These are phyloP conservation scores for Mycena olivaceomarginata DNA, from an alignment of 768 basidiomycete species.

Conservation along the genomic window DNA sequence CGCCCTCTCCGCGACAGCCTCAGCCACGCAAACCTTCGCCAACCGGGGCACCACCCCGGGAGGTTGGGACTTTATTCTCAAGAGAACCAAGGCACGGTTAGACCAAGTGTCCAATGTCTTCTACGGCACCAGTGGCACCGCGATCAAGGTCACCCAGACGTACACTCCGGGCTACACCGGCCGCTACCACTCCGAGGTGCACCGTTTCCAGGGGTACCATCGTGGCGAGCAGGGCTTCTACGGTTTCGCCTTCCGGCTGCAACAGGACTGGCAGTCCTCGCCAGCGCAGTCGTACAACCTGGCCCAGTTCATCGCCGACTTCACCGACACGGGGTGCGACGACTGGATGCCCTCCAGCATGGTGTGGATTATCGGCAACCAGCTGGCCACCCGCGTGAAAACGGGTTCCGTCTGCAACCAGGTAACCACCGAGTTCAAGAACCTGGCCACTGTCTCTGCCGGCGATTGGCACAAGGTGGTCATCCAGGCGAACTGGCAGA, in stretches of 20 bases:
- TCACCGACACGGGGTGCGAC: no score
- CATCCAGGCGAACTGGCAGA: no score
- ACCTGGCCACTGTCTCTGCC: no score
- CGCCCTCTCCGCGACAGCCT: no score
- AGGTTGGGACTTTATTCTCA: no score
- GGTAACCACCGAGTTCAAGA: background rate
- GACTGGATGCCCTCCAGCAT: no score
- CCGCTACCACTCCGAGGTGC: no score
- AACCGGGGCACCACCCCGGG: no score
- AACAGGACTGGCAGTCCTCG: background rate
- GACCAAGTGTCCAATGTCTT: background rate
- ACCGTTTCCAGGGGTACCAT: background rate
- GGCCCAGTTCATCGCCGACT: no score
- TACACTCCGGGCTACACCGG: no score
- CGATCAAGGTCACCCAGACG: background rate
- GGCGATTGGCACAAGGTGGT: no score
- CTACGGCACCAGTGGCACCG: background rate
- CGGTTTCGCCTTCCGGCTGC: background rate
- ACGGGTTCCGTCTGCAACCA: background rate
- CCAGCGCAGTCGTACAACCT: background rate
- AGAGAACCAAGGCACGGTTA: background rate
- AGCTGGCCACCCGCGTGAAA: background rate
- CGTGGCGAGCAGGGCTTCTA: background rate
- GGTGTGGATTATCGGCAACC: background rate
- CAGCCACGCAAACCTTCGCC: no score